These are phyloP conservation scores for Phytopythium montanum DNA, from an alignment of 352 stramenopile species.

Conservation along the genomic window DNA sequence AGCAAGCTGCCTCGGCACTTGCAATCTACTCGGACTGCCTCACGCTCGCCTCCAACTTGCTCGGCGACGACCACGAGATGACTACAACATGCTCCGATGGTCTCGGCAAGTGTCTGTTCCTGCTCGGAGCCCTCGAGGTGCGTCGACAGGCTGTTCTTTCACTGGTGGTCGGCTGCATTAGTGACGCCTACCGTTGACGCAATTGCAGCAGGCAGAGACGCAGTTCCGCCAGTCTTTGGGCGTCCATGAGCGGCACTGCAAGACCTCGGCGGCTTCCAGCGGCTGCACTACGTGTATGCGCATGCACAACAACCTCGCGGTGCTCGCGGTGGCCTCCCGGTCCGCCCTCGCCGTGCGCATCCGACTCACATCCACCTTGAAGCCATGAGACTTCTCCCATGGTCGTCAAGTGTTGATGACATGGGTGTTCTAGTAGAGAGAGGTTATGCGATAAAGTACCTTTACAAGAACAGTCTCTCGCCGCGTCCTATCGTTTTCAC, in stretches of 20 bases:
- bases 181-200: neutral
- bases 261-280: neutral
- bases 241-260: neutral
- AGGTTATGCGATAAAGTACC: no score
- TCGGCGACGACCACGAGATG: constrained; percentile 15
- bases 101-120: constrained; percentile 52
- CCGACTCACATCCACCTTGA: no score
- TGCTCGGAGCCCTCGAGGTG: constrained; percentile 51
- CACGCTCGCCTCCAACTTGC: constrained; percentile 17
- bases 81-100: constrained; percentile 36
- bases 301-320: constrained; percentile 57
- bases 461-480: no score
- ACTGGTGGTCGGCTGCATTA: no score
- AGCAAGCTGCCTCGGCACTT: constrained; percentile 33
- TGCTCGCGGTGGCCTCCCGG: constrained; percentile 42
- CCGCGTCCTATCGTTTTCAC: no score
- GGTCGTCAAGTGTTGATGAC: no score
- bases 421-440: no score
- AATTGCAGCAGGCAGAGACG: constrained; percentile 34
- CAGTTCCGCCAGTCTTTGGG: constrained; percentile 38
- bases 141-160: neutral
- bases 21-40: constrained; percentile 35
- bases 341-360: constrained; percentile 16
- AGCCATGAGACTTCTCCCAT: no score
- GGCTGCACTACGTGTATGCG: constrained; percentile 24